These are phyloP conservation scores for Massarina eburnea DNA, from an alignment of 2,329 filamentous ascomycete species.

Conservation along the genomic window DNA sequence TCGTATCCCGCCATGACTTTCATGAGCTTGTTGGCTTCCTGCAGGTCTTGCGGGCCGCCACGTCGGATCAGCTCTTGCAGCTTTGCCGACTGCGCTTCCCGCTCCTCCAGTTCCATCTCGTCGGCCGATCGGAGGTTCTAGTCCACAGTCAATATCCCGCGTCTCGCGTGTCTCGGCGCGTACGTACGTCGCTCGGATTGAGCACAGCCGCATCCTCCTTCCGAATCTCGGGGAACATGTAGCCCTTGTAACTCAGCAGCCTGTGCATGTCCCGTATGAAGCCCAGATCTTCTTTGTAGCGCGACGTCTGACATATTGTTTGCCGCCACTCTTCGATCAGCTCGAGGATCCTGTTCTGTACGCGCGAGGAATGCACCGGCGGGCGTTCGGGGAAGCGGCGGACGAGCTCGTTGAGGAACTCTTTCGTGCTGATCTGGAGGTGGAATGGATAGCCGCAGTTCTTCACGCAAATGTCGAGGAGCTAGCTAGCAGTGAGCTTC, in stretches of 20 bases:
- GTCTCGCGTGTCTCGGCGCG: neutral
- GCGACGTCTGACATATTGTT: constrained; percentile 96
- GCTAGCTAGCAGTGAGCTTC: constrained; percentile 47
- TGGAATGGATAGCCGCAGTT: constrained; percentile 99
- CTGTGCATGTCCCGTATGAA: constrained; percentile 98
- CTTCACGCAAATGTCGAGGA: constrained; percentile 98
- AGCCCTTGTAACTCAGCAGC: constrained; percentile 93
- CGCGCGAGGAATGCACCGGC: constrained; percentile 79
- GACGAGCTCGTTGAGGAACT: constrained; percentile 97
- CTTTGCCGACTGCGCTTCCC: constrained; percentile 94
- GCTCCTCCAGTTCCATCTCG: constrained; percentile 98
- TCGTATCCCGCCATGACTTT: constrained; percentile 99
- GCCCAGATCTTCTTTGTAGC: constrained; percentile 95
- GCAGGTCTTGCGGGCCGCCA: constrained; percentile 87
- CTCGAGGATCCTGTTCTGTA: constrained; percentile 91
- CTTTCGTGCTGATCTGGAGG: constrained; percentile 96
- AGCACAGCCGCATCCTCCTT: constrained; percentile 93
- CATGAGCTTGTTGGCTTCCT: constrained; percentile 97
- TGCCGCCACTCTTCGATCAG: constrained; percentile 97
- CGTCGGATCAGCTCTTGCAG: constrained; percentile 93
- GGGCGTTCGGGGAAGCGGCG: constrained; percentile 93
- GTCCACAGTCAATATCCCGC: constrained; percentile 18
- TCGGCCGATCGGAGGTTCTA: constrained; percentile 94
- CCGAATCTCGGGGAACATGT: constrained; percentile 89
- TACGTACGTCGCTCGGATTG: constrained; percentile 90